Evolutionary conservation across 1,284 basidiomycete genomes (phyloP), one percentile per base, ranked within the genome.

Genomic region (Macrocystidia cucumis): DNA sequence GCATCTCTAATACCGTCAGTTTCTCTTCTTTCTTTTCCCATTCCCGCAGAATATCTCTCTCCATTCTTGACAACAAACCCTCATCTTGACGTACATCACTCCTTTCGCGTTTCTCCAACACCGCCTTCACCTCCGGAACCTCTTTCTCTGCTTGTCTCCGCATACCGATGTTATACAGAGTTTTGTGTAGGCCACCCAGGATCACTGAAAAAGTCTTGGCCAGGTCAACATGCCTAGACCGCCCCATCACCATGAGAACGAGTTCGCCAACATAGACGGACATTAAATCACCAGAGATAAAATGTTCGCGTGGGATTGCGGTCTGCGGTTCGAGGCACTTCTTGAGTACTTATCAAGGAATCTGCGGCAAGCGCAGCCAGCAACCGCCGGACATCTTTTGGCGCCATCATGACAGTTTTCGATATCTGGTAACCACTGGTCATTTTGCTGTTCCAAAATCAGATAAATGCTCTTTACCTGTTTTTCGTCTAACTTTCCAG

Each of bases 401-500:
- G 73, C 1, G 89, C 76, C 65, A 98, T 83, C 79, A 98, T 90
- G 3, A 91, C 89, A 30, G 87, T 69, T 59, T 96, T 95, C 14
- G 91, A 86, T 27, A 98, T 85, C 90, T 95, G 46, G n/a, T 29
- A 11, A 27, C n/a, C n/a, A n/a, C n/a, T n/a, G n/a, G n/a, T n/a
- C n/a, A n/a, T n/a, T n/a, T n/a, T n/a, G n/a, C n/a, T n/a, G n/a
- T n/a, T n/a, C n/a, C n/a, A n/a, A n/a, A n/a, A n/a, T n/a, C n/a
- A 37, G 27, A 22, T 29, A 36, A 40, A 33, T 12, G 12, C n/a
- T 22, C 42, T 73, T 40, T 40, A 89, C 90, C 65, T 92, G 90
- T 54, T 95, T 93, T 59, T 98, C 95, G 43, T 93, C 90, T 65
- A 95, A 81, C 60, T 96, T 96, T n/a, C 90, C 91, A n/a, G 81